Evolutionary conservation across 2,329 filamentous ascomycete species (phyloP), one percentile per base, ranked within the genome.

Genomic region (Massarina eburnea): DNA sequence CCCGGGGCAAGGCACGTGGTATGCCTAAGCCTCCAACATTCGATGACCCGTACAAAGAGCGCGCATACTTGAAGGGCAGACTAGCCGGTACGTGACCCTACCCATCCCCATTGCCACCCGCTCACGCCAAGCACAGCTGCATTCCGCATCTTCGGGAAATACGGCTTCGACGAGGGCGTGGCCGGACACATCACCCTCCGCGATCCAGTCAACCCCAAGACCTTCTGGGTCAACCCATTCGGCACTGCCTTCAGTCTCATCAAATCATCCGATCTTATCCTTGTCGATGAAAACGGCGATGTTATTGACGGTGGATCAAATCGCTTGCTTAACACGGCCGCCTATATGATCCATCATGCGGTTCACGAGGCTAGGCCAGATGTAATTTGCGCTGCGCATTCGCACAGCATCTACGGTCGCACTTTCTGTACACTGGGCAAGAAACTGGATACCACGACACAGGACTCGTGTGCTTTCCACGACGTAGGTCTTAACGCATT

Each of bases 191-290:
- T 85, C 52, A 84, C 81, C 1, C 59, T 84, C 20, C 74, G 81
- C 20, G 68, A 85, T 50, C 83, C 83, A 0, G 76, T 85, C 6
- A 76, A 83, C 30, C 78, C 80, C 0, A 66, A 72, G 4, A 80
- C 76, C 0, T 85, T 85, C 69, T 85, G 82, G 83, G 81, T 87
- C 4, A 86, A 86, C 54, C 84, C 83, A 0, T 83, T 86, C 45
- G 82, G 82, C 9, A 75, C 81, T 1, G 76, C 80, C 2, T 86
- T 85, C 68, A 79, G 78, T 5, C 71, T 82, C 43, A 80, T 88
- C 34, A 84, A 81, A 45, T 76, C 78, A 0, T 84, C 81, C 0
- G 83, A 88, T 52, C 74, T 89, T n/a, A 86, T 88, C 43, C 80
- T 79, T 14, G 84, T 88, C 1, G 76, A 85, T 55, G 74, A 81